Evolutionary conservation across 2,329 filamentous ascomycete species (phyloP).

Genomic region (Grosmannia clavigera): DNA sequence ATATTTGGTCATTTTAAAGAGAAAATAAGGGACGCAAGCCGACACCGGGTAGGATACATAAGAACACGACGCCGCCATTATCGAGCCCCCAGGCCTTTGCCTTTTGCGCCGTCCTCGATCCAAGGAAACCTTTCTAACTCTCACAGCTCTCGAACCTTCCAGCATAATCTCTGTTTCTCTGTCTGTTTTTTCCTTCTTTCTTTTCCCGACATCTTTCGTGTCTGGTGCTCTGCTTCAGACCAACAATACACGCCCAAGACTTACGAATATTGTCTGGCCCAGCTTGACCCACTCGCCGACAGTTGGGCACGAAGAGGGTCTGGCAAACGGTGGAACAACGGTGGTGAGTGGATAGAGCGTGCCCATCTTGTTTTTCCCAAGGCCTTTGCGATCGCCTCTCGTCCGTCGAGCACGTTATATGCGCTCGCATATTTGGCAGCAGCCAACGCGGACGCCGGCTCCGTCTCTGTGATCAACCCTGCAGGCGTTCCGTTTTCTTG

Average conservation of each 20-base stretch:
- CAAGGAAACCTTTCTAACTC: not conserved
- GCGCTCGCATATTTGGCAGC: not conserved
- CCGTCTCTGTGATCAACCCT: not conserved
- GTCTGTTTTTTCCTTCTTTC: not conserved
- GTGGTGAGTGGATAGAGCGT: not conserved
- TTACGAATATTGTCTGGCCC: not conserved
- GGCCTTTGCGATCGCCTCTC: not conserved
- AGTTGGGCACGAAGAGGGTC: conserved; percentile 4
- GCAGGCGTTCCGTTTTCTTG: not conserved
- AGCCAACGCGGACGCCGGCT: not conserved
- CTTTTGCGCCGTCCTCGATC: not conserved
- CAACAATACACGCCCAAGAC: not conserved
- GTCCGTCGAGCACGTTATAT: not conserved
- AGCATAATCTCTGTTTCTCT: not conserved
- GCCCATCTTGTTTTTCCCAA: not conserved
- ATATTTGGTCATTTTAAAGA: too few species aligned
- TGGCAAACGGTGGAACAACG: not conserved
- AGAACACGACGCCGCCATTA: not conserved
- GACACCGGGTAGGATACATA: not conserved
- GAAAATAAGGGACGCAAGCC: not conserved
- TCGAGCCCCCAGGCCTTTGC: not conserved
- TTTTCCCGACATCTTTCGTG: not conserved
- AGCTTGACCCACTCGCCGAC: not conserved
- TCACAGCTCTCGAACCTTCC: not conserved
- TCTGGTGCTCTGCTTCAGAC: not conserved